Evolutionary conservation across 768 basidiomycete species (phyloP).

Genomic region (Pleurotus eryngii): DNA sequence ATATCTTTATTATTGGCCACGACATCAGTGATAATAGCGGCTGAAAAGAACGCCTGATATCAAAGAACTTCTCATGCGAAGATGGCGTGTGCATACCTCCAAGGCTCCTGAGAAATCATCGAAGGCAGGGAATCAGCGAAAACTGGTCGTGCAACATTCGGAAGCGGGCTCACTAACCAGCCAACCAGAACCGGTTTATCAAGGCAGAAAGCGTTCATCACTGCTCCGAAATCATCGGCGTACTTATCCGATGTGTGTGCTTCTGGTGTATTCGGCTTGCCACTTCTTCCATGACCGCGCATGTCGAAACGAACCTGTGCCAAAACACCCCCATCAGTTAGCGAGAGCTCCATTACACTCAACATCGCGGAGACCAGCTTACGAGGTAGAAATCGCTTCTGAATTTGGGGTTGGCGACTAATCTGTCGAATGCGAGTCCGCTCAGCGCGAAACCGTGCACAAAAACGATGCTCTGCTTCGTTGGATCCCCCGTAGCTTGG

Average conservation of each 20-base stretch:
- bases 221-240: neutral
- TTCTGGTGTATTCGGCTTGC: conserved; percentile 1
- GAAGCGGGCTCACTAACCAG: neutral
- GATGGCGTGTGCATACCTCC: neutral
- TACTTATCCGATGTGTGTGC: neutral
- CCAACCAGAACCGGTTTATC: neutral
- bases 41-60: neutral
- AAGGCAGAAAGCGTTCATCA: neutral
- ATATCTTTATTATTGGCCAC: neutral
- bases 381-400: too few relatives aligned
- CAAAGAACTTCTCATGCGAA: neutral
- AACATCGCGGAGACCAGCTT: too few relatives aligned
- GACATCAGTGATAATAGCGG: neutral
- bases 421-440: conserved; percentile 31
- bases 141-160: too few relatives aligned
- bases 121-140: too few relatives aligned
- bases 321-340: too few relatives aligned
- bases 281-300: conserved; percentile 7
- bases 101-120: neutral
- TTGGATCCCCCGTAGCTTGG: conserved; percentile 33
- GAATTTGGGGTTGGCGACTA: conserved; percentile 20
- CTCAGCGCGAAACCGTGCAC: conserved; percentile 38
- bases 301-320: conserved; percentile 1
- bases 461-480: conserved; percentile 36
- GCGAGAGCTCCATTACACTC: too few relatives aligned